These are phyloP conservation scores for Canna indica DNA, from an alignment of 176 grass and related monocot species.

Conservation along the genomic window DNA sequence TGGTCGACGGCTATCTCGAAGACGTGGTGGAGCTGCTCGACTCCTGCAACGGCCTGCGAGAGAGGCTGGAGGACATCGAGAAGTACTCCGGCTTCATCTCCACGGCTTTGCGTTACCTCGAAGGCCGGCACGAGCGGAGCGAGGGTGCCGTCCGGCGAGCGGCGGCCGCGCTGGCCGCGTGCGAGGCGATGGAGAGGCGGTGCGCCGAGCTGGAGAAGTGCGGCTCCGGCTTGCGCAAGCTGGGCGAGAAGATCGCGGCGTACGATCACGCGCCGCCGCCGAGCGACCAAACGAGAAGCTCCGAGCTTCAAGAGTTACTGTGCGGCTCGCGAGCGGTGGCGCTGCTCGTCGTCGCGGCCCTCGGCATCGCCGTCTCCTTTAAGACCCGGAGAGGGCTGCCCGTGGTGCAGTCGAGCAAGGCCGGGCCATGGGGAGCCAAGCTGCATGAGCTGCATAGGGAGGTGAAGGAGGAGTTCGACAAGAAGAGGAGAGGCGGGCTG, in stretches of 20 bases:
- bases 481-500: constrained; percentile 40
- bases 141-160: constrained; percentile 14
- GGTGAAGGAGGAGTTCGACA: constrained; percentile 63
- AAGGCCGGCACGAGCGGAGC: constrained; percentile 14
- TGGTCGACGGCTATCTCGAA: constrained; percentile 41
- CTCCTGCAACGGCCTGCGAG: constrained; percentile 41
- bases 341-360: constrained; percentile 32
- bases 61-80: constrained; percentile 32
- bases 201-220: constrained; percentile 65
- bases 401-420: constrained; percentile 8
- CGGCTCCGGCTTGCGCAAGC: constrained; percentile 51
- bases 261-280: neutral
- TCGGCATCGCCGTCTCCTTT: constrained; percentile 49
- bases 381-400: constrained; percentile 29
- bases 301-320: constrained; percentile 30
- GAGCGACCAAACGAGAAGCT: neutral
- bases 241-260: constrained; percentile 39
- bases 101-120: constrained; percentile 53
- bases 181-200: constrained; percentile 56
- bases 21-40: constrained; percentile 64
- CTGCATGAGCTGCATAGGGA: constrained; percentile 55
- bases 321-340: constrained; percentile 39
- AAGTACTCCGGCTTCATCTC: constrained; percentile 30
- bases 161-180: constrained; percentile 26
- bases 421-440: constrained; percentile 36